phyloP scores from a whole-genome alignment of 768 basidiomycete species.

The Boletus speciosus region DNA sequence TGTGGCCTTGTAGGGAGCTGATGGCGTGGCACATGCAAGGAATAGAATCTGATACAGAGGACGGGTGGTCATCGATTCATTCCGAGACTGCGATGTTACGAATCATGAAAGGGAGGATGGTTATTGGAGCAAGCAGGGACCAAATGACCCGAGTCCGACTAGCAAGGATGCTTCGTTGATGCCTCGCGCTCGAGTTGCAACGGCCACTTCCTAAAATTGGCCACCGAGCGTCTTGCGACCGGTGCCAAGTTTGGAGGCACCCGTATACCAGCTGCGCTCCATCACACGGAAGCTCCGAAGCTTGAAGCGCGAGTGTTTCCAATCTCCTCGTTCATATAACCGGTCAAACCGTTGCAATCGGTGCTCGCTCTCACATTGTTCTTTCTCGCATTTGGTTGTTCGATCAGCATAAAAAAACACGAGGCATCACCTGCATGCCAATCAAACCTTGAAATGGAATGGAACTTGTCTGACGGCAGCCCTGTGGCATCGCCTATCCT shows the following conservation, averaged over 20 bases:
- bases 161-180: slow-evolving; percentile 55
- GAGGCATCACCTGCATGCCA: background rate
- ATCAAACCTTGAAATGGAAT: slow-evolving; percentile 27
- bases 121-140: slow-evolving; percentile 26
- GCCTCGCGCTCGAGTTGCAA: slow-evolving; percentile 57
- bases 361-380: background rate
- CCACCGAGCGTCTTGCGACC: background rate
- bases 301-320: background rate
- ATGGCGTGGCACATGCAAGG: slow-evolving; percentile 1
- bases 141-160: slow-evolving; percentile 37
- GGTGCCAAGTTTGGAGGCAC: slow-evolving; percentile 3
- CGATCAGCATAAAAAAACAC: too few species aligned
- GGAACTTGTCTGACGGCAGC: slow-evolving; percentile 16
- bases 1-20: background rate
- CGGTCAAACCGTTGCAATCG: slow-evolving; percentile 1
- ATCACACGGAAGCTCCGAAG: slow-evolving; percentile 53
- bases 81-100: background rate
- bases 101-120: too few species aligned
- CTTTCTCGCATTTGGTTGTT: too few species aligned
- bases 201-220: slow-evolving; percentile 1
- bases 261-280: slow-evolving; percentile 39
- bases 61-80: background rate
- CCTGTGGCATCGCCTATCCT: background rate
- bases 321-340: background rate
- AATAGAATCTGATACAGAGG: background rate